phyloP scores from a whole-genome alignment of 2,329 filamentous ascomycete genomes.

The Mariannaea elegans region DNA sequence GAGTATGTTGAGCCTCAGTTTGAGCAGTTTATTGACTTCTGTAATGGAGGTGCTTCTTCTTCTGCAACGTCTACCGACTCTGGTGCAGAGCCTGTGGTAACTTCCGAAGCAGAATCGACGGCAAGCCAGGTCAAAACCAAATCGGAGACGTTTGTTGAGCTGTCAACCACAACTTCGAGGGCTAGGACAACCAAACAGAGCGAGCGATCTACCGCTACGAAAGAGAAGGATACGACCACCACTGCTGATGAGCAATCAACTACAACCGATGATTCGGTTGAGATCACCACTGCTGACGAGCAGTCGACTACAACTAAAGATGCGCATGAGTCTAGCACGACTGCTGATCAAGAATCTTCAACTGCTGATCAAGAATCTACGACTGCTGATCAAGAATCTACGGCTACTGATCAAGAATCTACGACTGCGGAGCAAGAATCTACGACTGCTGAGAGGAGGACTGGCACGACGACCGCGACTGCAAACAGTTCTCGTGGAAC shows the following conservation, averaged over 20 bases:
- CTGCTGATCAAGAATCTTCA: background rate
- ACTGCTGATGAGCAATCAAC: background rate
- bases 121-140: conserved; percentile 39
- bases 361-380: background rate
- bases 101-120: conserved; percentile 35
- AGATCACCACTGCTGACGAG: background rate
- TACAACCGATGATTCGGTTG: background rate
- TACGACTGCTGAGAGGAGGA: background rate
- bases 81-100: conserved; percentile 37
- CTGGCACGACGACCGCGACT: background rate
- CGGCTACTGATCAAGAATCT: too few species aligned
- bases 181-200: background rate
- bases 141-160: background rate
- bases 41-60: conserved; percentile 42
- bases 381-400: too few species aligned
- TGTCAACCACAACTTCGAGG: background rate
- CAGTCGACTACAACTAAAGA: background rate
- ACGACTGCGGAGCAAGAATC: background rate
- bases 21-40: conserved; percentile 57
- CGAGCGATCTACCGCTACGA: background rate
- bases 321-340: background rate
- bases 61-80: conserved; percentile 23
- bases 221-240: background rate
- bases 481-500: background rate
- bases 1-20: conserved; percentile 51